Evolutionary conservation across 2,329 filamentous ascomycete genomes (phyloP), one percentile per base, ranked within the genome.

Genomic region (Lecanicillium sp.): DNA sequence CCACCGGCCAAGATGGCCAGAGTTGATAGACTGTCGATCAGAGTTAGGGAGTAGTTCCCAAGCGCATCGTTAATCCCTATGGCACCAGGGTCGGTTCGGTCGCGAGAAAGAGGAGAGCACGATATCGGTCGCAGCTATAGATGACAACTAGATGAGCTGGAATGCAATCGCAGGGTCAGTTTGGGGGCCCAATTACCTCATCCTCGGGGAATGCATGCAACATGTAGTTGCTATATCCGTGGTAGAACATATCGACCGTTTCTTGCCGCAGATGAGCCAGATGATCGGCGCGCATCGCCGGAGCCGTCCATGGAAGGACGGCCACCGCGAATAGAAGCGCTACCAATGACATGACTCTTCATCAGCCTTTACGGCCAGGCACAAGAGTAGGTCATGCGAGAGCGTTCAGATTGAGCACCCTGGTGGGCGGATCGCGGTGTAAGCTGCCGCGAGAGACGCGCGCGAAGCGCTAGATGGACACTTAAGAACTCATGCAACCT

Each of bases 171-270:
- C 30, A 25, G 22, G 22, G 22, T 11, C 11, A 11, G 22, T 25
- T 25, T 6, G 22, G 22, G 7, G 11, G 22, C 11, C 22, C 22
- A 25, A 25, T 25, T 44, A 80, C 78, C 74, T 92, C 92, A 56
- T 98, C 92, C 61, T 97, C 92, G 11, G 92, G 92, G 55, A 96
- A 98, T 42, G 89, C 92, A 61, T 94, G 73, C 48, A 77, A 66
- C 81, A 96, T 92, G 68, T 98, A 98, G 61, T 90, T 94, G 64
- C 89, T 81, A 66, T 81, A 97, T 44, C 92, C 92, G 69, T 98
- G 92, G 61, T 94, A 95, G 68, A 97, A 97, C 74, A 97, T 87
- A 50, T 86, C 73, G 42, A 79, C 74, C 10, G 77, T 79, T 42
- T 79, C 72, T 47, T 66, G 68, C 38, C 78, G 71, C 51, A 82